phyloP scores from a whole-genome alignment of 257 asterid species.

The Asclepias syriaca region DNA sequence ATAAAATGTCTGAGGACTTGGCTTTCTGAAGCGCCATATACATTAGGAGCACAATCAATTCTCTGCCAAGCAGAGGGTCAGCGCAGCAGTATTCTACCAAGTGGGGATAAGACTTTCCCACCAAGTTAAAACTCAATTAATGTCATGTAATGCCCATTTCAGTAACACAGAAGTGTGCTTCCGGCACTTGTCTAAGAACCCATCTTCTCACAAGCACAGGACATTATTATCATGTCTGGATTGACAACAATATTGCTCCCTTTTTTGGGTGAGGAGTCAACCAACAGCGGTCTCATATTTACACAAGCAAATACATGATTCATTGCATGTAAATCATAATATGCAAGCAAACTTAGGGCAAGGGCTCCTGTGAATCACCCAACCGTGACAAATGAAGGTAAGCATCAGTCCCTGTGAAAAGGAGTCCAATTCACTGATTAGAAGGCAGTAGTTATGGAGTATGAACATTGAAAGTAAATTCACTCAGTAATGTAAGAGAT shows the following conservation, averaged over 20 bases:
- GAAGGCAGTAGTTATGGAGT: not conserved
- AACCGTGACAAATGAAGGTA: conserved; percentile 46
- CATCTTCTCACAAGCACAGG: not conserved
- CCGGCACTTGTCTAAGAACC: not conserved
- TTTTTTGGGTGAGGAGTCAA: not conserved
- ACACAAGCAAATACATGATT: not conserved
- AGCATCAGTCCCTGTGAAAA: conserved; percentile 46
- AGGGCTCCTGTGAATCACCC: conserved; percentile 53
- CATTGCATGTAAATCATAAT: not conserved
- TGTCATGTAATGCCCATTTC: not conserved
- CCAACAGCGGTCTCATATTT: not conserved
- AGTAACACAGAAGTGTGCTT: not conserved
- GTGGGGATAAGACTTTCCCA: not conserved
- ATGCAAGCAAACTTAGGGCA: conserved; percentile 27
- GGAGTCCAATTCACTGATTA: not conserved
- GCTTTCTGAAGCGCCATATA: not conserved
- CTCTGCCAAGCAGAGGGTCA: not conserved
- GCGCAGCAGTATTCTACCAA: not conserved
- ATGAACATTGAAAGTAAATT: not conserved
- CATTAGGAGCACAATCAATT: not conserved
- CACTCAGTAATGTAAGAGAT: not conserved
- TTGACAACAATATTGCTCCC: not conserved
- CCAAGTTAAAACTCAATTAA: not conserved
- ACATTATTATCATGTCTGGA: not conserved
- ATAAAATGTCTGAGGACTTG: not conserved